Evolutionary conservation across 75 land plant genomes (phyloP).

Genomic region (Azolla pinnata): DNA sequence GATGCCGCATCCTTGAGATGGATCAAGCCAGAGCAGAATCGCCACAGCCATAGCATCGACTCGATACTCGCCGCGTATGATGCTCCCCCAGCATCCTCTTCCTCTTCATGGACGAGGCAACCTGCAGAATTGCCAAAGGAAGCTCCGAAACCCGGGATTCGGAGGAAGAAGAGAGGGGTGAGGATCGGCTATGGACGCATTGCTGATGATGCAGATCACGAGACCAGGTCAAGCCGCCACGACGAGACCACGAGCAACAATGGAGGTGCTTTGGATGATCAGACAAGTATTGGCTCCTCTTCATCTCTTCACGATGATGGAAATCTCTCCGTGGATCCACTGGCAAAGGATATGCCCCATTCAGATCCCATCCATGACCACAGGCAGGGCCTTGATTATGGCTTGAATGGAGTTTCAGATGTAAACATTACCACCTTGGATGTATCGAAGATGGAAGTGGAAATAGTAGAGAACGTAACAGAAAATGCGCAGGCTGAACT

Average conservation of each 20-base stretch:
- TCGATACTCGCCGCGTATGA: constrained; percentile 7
- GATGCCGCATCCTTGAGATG: constrained; percentile 2
- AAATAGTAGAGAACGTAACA: background rate
- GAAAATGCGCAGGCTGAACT: background rate
- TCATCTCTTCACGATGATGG: background rate
- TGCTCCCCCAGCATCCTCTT: background rate
- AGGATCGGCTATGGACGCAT: constrained; percentile 41
- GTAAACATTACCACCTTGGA: background rate
- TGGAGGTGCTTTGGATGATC: background rate
- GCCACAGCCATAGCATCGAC: background rate
- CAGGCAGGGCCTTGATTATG: background rate
- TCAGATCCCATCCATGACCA: no score
- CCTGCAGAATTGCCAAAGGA: no score
- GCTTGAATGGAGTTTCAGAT: background rate
- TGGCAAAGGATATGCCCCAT: background rate
- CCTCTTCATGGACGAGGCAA: background rate
- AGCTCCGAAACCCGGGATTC: constrained; percentile 3
- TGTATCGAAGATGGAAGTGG: background rate
- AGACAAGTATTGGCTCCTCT: constrained; percentile 9
- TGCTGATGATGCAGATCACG: background rate
- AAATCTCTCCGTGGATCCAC: background rate
- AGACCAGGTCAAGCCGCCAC: background rate
- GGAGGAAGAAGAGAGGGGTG: constrained; percentile 29
- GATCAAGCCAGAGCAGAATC: constrained; percentile 31
- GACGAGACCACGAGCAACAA: background rate